Percentiles rank a stretch among this genome's conserved stretches.
Evolutionary conservation across 139 green algal genomes (phyloP).

Genomic region (Chlorella sorokiniana): DNA sequence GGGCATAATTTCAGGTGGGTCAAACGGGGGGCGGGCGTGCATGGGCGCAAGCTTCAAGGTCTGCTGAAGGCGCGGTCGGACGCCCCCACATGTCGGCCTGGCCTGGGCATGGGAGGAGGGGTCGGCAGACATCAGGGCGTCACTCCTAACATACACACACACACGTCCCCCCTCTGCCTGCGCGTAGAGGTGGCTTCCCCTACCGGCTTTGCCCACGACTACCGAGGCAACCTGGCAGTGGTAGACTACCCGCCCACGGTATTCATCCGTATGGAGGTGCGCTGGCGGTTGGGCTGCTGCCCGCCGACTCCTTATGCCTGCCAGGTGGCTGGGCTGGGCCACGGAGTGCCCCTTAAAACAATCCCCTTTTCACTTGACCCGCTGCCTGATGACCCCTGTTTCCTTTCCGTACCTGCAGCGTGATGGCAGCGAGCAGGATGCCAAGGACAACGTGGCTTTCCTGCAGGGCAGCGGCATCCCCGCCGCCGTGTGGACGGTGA

Average conservation of each 20-base stretch:
- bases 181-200: slow-evolving; percentile 8
- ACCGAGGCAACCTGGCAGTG: neutral
- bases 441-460: neutral
- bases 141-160: neutral
- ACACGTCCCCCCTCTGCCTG: neutral
- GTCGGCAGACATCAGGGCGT: neutral
- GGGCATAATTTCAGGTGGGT: slow-evolving; percentile 11
- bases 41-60: no score
- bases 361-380: neutral
- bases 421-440: neutral
- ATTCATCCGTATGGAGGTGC: slow-evolving; percentile 17
- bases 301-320: no score
- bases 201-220: slow-evolving; percentile 11
- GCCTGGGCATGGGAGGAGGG: no score
- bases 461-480: neutral
- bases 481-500: neutral
- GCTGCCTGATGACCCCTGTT: neutral
- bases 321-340: no score
- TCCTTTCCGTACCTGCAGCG: neutral
- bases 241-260: slow-evolving; percentile 11
- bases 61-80: no score
- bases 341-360: neutral
- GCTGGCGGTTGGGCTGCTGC: neutral
- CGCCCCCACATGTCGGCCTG: no score
- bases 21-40: neutral